phyloP scores from a whole-genome alignment of 2,329 filamentous ascomycete genomes.

The Lasiodiplodia gonubiensis region DNA sequence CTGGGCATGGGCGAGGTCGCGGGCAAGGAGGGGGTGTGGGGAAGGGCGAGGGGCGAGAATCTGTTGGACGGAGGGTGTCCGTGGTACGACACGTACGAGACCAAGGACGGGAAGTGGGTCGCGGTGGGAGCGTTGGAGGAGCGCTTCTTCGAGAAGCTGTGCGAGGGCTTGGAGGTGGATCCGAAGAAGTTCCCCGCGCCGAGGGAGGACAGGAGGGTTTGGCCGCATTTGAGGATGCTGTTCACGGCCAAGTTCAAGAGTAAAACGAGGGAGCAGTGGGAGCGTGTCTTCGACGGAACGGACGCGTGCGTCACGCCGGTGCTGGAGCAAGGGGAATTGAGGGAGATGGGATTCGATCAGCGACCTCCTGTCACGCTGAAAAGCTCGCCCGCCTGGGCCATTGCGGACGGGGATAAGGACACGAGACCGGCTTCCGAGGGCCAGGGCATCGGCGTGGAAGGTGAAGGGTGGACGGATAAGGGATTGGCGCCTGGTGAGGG shows the following conservation, averaged over 20 bases:
- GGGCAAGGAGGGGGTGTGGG: slow-evolving; percentile 68
- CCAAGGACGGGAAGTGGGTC: slow-evolving; percentile 77
- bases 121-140: slow-evolving; percentile 89
- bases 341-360: slow-evolving; percentile 69
- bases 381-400: slow-evolving; percentile 70
- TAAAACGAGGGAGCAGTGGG: slow-evolving; percentile 81
- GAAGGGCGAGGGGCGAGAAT: slow-evolving; percentile 72
- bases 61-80: slow-evolving; percentile 83
- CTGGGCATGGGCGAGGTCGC: slow-evolving; percentile 50
- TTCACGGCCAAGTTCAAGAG: slow-evolving; percentile 70
- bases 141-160: slow-evolving; percentile 75
- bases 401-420: slow-evolving; percentile 56
- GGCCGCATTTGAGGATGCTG: slow-evolving; percentile 68
- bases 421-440: slow-evolving; percentile 55
- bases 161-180: slow-evolving; percentile 69
- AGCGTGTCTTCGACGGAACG: slow-evolving; percentile 81
- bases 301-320: slow-evolving; percentile 95
- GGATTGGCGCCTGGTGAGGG: slow-evolving; percentile 70
- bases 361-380: slow-evolving; percentile 72
- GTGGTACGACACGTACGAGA: slow-evolving; percentile 89
- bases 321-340: slow-evolving; percentile 74
- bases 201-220: slow-evolving; percentile 66
- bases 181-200: slow-evolving; percentile 52
- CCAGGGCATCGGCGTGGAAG: slow-evolving; percentile 69
- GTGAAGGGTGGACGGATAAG: slow-evolving; percentile 68